These are phyloP conservation scores for Trichoderma atrobrunneum DNA, from an alignment of 2,329 filamentous ascomycete species.

Conservation along the genomic window DNA sequence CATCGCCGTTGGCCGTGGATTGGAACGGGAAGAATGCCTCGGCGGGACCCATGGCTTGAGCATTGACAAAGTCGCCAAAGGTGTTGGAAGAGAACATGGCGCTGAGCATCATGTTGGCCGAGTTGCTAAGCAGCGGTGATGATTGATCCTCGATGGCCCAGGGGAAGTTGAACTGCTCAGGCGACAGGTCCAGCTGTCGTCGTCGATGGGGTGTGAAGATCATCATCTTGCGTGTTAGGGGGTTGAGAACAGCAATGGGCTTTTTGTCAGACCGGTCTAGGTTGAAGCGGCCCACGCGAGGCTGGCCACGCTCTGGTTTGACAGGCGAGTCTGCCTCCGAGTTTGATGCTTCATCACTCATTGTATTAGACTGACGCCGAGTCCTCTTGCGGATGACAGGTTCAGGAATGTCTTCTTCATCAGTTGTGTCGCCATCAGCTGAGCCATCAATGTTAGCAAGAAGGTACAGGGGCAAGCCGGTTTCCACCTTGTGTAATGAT, in stretches of 20 bases:
- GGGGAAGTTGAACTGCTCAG: constrained; percentile 53
- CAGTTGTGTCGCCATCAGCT: constrained; percentile 62
- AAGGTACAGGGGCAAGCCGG: neutral
- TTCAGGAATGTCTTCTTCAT: constrained; percentile 57
- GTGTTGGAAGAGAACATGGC: constrained; percentile 61
- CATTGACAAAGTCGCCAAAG: constrained; percentile 56
- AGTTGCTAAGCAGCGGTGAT: constrained; percentile 62
- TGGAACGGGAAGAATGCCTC: constrained; percentile 74
- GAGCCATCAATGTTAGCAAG: constrained; percentile 39
- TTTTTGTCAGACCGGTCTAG: constrained; percentile 54
- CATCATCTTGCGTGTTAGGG: constrained; percentile 59
- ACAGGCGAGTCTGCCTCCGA: constrained; percentile 49
- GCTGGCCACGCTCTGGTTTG: constrained; percentile 49
- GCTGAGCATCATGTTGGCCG: constrained; percentile 75
- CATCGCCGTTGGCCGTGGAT: constrained; percentile 56
- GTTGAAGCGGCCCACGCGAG: constrained; percentile 54
- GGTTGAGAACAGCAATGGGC: constrained; percentile 58
- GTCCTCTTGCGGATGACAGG: constrained; percentile 49
- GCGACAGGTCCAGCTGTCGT: constrained; percentile 51
- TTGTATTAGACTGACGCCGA: constrained; percentile 38
- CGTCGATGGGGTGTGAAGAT: constrained; percentile 57
- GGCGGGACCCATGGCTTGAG: constrained; percentile 67
- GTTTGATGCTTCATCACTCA: constrained; percentile 44
- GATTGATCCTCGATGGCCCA: constrained; percentile 43
- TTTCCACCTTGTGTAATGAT: constrained; percentile 22